Conservation (phyloP, 2,329 filamentous ascomycete species). For the Reticulascus tulasneorum region DNA sequence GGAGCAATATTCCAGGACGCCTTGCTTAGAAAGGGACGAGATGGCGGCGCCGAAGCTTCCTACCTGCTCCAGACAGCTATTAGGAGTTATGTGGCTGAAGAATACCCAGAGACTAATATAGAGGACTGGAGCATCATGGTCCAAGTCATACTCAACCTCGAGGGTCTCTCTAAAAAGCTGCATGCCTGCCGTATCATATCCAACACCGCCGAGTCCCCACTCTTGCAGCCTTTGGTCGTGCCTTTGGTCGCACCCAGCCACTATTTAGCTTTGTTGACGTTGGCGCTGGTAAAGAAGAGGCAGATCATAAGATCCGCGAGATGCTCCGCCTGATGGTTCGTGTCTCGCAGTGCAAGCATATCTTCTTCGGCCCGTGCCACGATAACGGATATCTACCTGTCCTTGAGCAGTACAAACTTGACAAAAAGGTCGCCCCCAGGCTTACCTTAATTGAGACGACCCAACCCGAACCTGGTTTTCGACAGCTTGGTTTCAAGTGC, state of each 20-base stretch:
- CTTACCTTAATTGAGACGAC: slow-evolving; percentile 27
- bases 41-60: slow-evolving; percentile 28
- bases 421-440: slow-evolving; percentile 18
- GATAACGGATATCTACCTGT: slow-evolving; percentile 31
- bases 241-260: slow-evolving; percentile 27
- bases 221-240: slow-evolving; percentile 26
- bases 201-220: slow-evolving; percentile 13
- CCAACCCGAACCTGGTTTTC: slow-evolving; percentile 24
- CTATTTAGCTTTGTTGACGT: slow-evolving; percentile 31
- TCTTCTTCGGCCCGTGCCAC: slow-evolving; percentile 28
- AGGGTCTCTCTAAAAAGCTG: slow-evolving; percentile 25
- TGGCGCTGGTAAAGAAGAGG: slow-evolving; percentile 28
- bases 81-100: slow-evolving; percentile 17
- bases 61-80: slow-evolving; percentile 21
- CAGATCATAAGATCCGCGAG: slow-evolving; percentile 30
- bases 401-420: slow-evolving; percentile 26
- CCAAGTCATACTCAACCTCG: slow-evolving; percentile 27
- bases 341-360: slow-evolving; percentile 24
- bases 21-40: slow-evolving; percentile 23
- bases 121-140: slow-evolving; percentile 28
- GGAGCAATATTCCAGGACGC: slow-evolving; percentile 29
- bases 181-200: slow-evolving; percentile 20
- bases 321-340: slow-evolving; percentile 28
- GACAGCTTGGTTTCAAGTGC: slow-evolving; percentile 22
- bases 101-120: slow-evolving; percentile 20